These are phyloP conservation scores for Scenedesmus sp. DNA, from an alignment of 163 green algal species.

Conservation along the genomic window DNA sequence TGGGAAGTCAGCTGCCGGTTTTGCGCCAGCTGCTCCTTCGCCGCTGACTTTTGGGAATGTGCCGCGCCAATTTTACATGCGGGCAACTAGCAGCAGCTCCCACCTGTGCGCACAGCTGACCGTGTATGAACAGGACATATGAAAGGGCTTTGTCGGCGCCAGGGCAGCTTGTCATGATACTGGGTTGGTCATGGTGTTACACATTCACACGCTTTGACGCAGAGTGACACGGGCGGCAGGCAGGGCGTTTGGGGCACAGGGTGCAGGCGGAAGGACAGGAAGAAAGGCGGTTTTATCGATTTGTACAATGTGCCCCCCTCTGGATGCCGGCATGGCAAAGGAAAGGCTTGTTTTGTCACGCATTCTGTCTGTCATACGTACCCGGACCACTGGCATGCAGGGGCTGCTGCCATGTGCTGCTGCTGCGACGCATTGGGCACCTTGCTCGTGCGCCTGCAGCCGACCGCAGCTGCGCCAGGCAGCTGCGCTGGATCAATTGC, in stretches of 20 bases:
- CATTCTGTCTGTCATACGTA: not conserved
- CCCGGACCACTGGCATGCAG: not conserved
- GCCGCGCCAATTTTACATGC: not conserved
- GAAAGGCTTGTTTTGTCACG: not conserved
- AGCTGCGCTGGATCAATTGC: not conserved
- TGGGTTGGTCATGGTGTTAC: not conserved
- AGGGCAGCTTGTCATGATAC: not conserved
- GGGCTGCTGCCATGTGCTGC: not conserved
- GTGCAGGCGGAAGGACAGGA: not conserved
- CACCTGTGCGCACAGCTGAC: not conserved
- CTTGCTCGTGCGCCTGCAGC: not conserved
- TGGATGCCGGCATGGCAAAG: not conserved
- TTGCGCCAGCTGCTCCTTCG: not conserved
- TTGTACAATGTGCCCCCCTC: constrained; percentile 1
- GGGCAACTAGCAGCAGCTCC: not conserved
- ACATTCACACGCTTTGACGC: not conserved
- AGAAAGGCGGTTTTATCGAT: not conserved
- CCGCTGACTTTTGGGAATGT: not conserved
- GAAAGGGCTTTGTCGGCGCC: not conserved
- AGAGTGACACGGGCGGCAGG: not conserved
- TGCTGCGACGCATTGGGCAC: not conserved
- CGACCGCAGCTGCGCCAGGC: not conserved
- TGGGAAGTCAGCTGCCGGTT: not conserved
- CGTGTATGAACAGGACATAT: not conserved
- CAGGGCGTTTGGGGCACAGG: not conserved